Conservation (phyloP, 371 early-diverging fungal species). For the Syncephalastrum contaminatum region DNA sequence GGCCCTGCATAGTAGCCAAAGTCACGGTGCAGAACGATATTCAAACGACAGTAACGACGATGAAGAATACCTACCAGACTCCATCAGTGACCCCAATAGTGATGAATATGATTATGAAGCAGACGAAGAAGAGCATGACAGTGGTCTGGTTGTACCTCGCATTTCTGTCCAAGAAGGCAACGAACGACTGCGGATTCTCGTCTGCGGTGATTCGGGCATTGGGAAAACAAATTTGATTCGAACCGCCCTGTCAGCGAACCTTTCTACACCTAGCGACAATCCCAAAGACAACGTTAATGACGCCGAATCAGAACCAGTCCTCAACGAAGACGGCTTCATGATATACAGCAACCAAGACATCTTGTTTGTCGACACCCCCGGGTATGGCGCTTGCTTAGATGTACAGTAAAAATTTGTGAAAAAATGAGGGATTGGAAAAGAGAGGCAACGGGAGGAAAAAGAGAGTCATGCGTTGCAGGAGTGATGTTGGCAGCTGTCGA, state of each 20-base stretch:
- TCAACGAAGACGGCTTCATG: conserved; percentile 13
- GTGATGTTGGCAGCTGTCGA: no score
- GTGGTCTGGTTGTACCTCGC: neutral
- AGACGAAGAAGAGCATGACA: neutral
- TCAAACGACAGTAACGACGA: no score
- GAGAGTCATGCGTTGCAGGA: no score
- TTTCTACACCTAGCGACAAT: conserved; percentile 4
- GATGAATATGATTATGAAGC: no score
- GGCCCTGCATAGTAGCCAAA: no score
- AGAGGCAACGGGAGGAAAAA: no score
- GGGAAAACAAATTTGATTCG: neutral
- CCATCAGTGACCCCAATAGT: no score
- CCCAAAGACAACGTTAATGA: neutral
- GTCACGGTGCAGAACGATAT: no score
- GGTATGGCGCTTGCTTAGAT: conserved; percentile 55
- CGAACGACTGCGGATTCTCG: conserved; percentile 49
- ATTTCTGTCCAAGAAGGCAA: conserved; percentile 13
- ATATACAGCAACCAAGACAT: conserved; percentile 26
- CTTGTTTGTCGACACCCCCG: conserved; percentile 59
- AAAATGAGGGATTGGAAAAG: no score
- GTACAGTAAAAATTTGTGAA: conserved; percentile 21
- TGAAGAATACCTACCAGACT: no score
- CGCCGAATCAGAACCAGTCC: conserved; percentile 8
- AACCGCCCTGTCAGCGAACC: conserved; percentile 1
- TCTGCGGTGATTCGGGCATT: conserved; percentile 59